A percentile compares a stretch with the other conserved stretches of the same genome.
These are phyloP conservation scores for Cronartium quercuum DNA, from an alignment of 1,284 basidiomycete genomes.

Conservation along the genomic window DNA sequence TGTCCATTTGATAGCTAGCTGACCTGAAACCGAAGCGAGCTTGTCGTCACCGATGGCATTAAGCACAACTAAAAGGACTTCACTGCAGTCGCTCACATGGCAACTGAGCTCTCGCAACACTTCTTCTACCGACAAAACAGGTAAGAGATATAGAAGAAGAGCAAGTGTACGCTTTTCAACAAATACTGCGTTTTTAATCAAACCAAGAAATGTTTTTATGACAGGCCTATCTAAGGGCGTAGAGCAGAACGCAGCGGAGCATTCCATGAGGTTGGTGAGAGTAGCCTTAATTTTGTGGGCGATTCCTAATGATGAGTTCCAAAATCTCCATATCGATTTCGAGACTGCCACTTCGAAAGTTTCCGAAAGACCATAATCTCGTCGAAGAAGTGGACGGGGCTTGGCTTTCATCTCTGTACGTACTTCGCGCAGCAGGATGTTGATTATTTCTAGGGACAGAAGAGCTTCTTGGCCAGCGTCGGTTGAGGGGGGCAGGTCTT, in stretches of 20 bases:
- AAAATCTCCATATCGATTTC: conserved; percentile 22
- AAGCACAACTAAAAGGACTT: conserved; percentile 18
- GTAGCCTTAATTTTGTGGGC: conserved; percentile 31
- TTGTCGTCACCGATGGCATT: conserved; percentile 28
- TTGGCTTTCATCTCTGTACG: background rate
- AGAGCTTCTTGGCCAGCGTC: background rate
- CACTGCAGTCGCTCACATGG: background rate
- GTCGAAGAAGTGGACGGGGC: background rate
- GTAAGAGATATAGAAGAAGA: conserved; percentile 10
- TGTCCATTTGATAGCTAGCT: conserved; percentile 22
- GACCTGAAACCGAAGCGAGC: conserved; percentile 25
- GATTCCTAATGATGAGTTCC: conserved; percentile 18
- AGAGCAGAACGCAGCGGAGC: background rate
- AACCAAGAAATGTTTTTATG: conserved; percentile 9
- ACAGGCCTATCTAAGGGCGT: background rate
- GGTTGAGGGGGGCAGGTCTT: background rate
- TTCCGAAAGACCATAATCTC: background rate
- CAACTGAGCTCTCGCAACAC: background rate
- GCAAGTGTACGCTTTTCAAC: conserved; percentile 31
- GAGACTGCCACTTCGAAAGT: background rate
- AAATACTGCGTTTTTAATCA: conserved; percentile 17
- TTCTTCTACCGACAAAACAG: conserved; percentile 9
- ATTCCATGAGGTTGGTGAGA: conserved; percentile 24
- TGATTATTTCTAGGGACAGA: background rate
- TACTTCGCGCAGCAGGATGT: background rate